Percentiles rank a stretch among this genome's conserved stretches.
These are phyloP conservation scores for Candida gigantensis DNA, from an alignment of 1,139 yeast species.

Conservation along the genomic window DNA sequence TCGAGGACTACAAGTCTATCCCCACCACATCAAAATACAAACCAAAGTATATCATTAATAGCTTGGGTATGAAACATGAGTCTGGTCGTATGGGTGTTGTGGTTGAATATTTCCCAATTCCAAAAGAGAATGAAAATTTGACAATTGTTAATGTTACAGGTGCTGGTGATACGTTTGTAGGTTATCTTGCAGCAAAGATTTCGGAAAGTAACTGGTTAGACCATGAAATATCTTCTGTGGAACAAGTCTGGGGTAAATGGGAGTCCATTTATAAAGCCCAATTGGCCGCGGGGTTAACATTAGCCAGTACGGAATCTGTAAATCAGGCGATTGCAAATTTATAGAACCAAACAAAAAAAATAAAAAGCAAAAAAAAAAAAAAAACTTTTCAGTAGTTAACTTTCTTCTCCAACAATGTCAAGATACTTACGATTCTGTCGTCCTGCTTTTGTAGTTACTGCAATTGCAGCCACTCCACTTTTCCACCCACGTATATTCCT, in stretches of 20 bases:
- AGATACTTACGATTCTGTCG: constrained; percentile 3
- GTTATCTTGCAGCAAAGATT: constrained; percentile 41
- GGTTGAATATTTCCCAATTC: constrained; percentile 63
- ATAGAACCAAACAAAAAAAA: no score
- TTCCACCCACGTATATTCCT: constrained; percentile 8
- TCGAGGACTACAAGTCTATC: constrained; percentile 32
- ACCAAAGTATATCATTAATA: constrained; percentile 26
- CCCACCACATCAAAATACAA: constrained; percentile 37
- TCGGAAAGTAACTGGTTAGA: constrained; percentile 27
- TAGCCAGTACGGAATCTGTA: constrained; percentile 33
- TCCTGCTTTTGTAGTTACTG: constrained; percentile 11
- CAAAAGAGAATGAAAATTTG: constrained; percentile 32
- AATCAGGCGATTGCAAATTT: constrained; percentile 12
- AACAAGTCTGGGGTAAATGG: constrained; percentile 36
- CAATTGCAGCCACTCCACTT: constrained; percentile 8
- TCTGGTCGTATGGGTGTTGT: constrained; percentile 60
- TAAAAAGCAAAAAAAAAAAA: background rate
- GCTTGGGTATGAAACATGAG: constrained; percentile 20
- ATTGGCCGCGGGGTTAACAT: constrained; percentile 53
- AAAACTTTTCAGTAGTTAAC: background rate
- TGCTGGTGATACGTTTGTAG: constrained; percentile 73
- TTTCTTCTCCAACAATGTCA: constrained; percentile 5
- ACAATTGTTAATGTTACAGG: constrained; percentile 60
- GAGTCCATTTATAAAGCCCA: constrained; percentile 49
- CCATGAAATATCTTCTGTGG: constrained; percentile 24